These are phyloP conservation scores for Pseudogymnoascus sp. DNA, from an alignment of 2,329 filamentous ascomycete species.

Conservation along the genomic window DNA sequence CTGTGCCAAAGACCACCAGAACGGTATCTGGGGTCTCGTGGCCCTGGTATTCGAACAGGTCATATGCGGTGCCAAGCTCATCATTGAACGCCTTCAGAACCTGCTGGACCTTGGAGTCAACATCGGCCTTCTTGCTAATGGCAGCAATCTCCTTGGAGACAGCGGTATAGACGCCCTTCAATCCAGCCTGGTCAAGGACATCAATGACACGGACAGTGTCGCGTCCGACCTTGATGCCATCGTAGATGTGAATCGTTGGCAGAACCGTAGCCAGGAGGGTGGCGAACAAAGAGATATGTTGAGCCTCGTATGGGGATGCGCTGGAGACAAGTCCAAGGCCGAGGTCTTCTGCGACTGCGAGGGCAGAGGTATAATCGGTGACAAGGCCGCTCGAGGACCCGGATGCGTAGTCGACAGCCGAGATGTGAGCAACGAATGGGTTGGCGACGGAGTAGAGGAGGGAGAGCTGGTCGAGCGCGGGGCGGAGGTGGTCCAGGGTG, in stretches of 20 bases:
- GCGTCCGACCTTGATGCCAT: constrained; percentile 73
- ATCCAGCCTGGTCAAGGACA: constrained; percentile 62
- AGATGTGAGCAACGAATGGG: constrained; percentile 86
- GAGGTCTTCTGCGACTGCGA: constrained; percentile 80
- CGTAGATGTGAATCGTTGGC: constrained; percentile 82
- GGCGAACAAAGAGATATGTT: constrained; percentile 90
- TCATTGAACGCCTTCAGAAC: constrained; percentile 72
- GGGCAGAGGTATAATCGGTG: constrained; percentile 74
- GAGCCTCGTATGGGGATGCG: constrained; percentile 78
- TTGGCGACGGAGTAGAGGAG: constrained; percentile 86
- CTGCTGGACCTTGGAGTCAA: constrained; percentile 63
- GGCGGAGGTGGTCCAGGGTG: constrained; percentile 70
- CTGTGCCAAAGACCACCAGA: constrained; percentile 84
- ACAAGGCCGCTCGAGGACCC: constrained; percentile 62
- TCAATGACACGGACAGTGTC: constrained; percentile 80
- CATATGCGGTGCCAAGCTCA: constrained; percentile 88
- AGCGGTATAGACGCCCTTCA: constrained; percentile 61
- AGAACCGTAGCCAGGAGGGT: constrained; percentile 71
- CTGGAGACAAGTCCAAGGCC: constrained; percentile 81
- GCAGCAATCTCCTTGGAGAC: constrained; percentile 54
- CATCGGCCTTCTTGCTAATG: constrained; percentile 62
- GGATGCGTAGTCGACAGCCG: constrained; percentile 75
- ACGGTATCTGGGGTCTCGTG: constrained; percentile 73
- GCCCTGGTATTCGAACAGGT: constrained; percentile 88
- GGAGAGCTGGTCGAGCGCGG: constrained; percentile 83